phyloP scores from a whole-genome alignment of 2,329 filamentous ascomycete species.

The Colletotrichum falcatum region DNA sequence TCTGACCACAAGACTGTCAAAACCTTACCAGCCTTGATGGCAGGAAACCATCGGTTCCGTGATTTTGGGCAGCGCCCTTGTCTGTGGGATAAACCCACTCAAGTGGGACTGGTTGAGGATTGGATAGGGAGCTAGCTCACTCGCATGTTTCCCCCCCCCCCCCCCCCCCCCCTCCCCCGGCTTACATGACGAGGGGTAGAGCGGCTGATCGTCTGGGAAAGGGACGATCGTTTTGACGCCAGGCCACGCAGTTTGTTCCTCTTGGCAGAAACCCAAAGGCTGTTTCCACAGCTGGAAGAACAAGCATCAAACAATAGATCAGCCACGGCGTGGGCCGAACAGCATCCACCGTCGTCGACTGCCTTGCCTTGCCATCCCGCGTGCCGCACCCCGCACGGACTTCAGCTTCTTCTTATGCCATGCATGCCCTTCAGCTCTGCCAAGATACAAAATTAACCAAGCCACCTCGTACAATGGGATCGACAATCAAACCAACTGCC shows the following conservation, averaged over 20 bases:
- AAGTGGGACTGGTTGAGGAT: too few species aligned
- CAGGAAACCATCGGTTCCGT: slow-evolving; percentile 16
- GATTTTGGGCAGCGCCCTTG: not conserved
- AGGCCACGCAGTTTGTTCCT: not conserved
- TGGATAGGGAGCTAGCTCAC: too few species aligned
- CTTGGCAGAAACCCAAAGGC: not conserved
- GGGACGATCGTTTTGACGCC: not conserved
- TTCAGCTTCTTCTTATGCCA: not conserved
- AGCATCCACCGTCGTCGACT: not conserved
- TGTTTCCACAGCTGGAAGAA: not conserved
- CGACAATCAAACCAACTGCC: slow-evolving; percentile 9
- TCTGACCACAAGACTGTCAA: slow-evolving; percentile 12
- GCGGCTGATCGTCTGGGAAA: not conserved
- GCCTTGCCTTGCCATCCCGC: too few species aligned
- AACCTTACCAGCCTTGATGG: slow-evolving; percentile 12
- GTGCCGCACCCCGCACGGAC: not conserved
- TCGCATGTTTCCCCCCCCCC: too few species aligned
- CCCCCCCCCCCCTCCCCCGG: too few species aligned
- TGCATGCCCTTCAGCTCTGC: not conserved
- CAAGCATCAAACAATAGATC: slow-evolving; percentile 5
- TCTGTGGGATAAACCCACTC: not conserved
- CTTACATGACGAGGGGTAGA: not conserved
- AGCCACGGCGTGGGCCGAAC: slow-evolving; percentile 13
- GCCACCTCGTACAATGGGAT: not conserved
- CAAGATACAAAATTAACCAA: not conserved